phyloP scores from a whole-genome alignment of 192 early-diverging fungal species.

The Dimargaris xerosporica region DNA sequence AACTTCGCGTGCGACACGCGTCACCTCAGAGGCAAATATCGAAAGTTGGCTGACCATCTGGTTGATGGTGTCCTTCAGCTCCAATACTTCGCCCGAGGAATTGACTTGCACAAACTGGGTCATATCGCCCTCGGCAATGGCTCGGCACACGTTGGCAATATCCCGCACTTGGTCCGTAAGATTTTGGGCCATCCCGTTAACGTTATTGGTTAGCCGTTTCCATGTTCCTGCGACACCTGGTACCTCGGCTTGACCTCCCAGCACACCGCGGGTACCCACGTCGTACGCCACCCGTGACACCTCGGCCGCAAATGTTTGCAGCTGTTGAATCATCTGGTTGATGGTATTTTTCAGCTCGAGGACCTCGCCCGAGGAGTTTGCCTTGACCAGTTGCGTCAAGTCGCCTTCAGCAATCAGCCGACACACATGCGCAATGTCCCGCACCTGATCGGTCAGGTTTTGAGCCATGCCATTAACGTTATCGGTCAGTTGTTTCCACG shows the following conservation, averaged over 20 bases:
- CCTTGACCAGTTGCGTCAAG: slow-evolving; percentile 33
- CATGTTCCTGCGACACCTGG: slow-evolving; percentile 33
- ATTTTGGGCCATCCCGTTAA: slow-evolving; percentile 29
- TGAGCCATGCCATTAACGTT: slow-evolving; percentile 45
- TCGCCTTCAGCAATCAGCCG: slow-evolving; percentile 46
- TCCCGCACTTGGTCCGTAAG: slow-evolving; percentile 23
- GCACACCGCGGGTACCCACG: slow-evolving; percentile 41
- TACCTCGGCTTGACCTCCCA: slow-evolving; percentile 42
- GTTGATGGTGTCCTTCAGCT: slow-evolving; percentile 18
- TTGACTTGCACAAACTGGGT: slow-evolving; percentile 12
- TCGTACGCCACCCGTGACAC: slow-evolving; percentile 51
- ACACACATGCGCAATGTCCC: slow-evolving; percentile 42
- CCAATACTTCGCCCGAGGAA: slow-evolving; percentile 14
- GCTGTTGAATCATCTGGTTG: slow-evolving; percentile 44
- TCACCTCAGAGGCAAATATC: slow-evolving; percentile 34
- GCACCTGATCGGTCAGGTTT: slow-evolving; percentile 50
- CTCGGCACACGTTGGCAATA: slow-evolving; percentile 15
- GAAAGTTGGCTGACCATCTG: slow-evolving; percentile 29
- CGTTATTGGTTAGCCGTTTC: slow-evolving; percentile 42
- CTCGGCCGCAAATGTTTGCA: slow-evolving; percentile 38
- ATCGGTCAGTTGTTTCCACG: slow-evolving; percentile 38
- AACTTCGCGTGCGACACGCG: slow-evolving; percentile 38
- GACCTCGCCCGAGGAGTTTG: slow-evolving; percentile 46
- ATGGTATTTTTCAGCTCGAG: slow-evolving; percentile 44
- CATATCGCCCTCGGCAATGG: slow-evolving; percentile 16